Conservation (phyloP, 768 basidiomycete genomes). For the Agaricus bisporus region DNA sequence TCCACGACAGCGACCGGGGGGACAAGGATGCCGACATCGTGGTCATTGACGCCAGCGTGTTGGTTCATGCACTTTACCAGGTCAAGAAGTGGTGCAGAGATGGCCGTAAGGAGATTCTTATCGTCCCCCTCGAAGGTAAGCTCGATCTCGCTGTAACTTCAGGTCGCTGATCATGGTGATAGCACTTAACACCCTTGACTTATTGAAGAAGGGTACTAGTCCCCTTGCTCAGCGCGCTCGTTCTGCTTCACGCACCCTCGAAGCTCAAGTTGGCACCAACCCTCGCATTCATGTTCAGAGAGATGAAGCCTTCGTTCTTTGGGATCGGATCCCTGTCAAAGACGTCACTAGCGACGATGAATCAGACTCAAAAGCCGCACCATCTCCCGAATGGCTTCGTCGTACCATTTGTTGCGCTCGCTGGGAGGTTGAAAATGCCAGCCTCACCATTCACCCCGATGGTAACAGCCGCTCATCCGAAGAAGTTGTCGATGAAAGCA, state of each 20-base stretch:
- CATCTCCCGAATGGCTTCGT: slow-evolving; percentile 80
- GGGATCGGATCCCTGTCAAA: slow-evolving; percentile 64
- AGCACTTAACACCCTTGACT: slow-evolving; percentile 89
- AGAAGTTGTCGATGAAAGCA: slow-evolving; percentile 2
- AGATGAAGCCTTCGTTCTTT: slow-evolving; percentile 77
- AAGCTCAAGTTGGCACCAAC: slow-evolving; percentile 81
- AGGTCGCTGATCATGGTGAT: slow-evolving; percentile 1
- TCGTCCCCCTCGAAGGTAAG: slow-evolving; percentile 86
- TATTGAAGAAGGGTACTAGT: slow-evolving; percentile 86
- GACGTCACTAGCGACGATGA: slow-evolving; percentile 18
- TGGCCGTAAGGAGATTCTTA: slow-evolving; percentile 69
- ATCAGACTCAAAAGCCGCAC: slow-evolving; percentile 17
- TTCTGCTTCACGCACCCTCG: slow-evolving; percentile 81
- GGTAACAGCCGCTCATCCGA: slow-evolving; percentile 1
- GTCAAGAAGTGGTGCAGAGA: slow-evolving; percentile 81
- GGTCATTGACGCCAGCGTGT: slow-evolving; percentile 76
- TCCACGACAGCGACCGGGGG: slow-evolving; percentile 21
- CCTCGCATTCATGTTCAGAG: slow-evolving; percentile 76
- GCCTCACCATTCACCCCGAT: slow-evolving; percentile 10
- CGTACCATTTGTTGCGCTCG: slow-evolving; percentile 78
- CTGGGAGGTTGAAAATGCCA: slow-evolving; percentile 64
- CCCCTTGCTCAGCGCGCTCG: slow-evolving; percentile 78
- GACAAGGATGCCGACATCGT: slow-evolving; percentile 61
- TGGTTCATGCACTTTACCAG: slow-evolving; percentile 70
- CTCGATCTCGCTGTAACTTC: slow-evolving; percentile 9